Evolutionary conservation across 2,329 filamentous ascomycete species (phyloP).

Genomic region (Arthroderma sp.): DNA sequence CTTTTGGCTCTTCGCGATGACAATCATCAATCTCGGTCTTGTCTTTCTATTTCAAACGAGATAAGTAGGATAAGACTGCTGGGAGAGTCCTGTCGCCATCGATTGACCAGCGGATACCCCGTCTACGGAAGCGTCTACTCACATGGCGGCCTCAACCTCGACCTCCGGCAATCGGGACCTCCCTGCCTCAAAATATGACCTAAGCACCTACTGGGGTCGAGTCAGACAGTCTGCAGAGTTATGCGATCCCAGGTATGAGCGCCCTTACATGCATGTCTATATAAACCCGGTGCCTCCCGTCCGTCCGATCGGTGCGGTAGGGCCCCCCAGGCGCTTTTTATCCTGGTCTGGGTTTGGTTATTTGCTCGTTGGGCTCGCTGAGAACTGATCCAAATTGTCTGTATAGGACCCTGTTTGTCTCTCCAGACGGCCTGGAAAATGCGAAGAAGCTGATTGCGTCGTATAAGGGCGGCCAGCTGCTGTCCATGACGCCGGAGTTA

Average conservation of each 20-base stretch:
- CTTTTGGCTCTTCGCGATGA: too few species aligned
- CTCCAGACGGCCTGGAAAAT: constrained; percentile 63
- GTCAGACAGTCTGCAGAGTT: constrained; percentile 82
- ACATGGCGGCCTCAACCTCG: constrained; percentile 46
- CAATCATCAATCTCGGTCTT: too few species aligned
- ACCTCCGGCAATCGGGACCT: constrained; percentile 62
- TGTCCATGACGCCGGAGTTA: constrained; percentile 72
- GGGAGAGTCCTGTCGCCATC: background rate
- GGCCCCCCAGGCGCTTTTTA: background rate
- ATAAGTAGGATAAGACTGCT: too few species aligned
- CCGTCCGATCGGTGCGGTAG: background rate
- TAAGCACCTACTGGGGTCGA: constrained; percentile 87
- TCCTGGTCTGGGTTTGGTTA: background rate
- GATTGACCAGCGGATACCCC: background rate
- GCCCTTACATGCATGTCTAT: background rate
- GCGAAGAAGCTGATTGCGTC: constrained; percentile 69
- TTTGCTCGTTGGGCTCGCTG: constrained; percentile 1
- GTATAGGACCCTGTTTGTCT: constrained; percentile 73
- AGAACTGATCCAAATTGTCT: background rate
- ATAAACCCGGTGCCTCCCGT: background rate
- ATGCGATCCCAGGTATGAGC: constrained; percentile 77
- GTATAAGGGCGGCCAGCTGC: constrained; percentile 74
- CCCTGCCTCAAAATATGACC: constrained; percentile 82
- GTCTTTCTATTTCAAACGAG: too few species aligned
- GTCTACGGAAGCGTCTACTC: background rate